phyloP scores from a whole-genome alignment of 2,329 filamentous ascomycete genomes.

The Botryotinia calthae region DNA sequence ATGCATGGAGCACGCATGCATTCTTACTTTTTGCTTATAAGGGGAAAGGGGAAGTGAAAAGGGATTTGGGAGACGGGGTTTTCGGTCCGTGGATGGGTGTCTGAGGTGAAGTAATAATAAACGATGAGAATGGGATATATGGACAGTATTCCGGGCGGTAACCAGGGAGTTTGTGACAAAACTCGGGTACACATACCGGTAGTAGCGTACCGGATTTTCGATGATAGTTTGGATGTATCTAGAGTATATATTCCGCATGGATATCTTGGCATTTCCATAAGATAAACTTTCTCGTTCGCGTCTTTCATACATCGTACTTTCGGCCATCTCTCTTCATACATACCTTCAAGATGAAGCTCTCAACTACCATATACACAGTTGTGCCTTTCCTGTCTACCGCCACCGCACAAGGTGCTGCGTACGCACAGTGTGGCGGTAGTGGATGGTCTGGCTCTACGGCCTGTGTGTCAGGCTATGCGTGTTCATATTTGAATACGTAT shows the following conservation, averaged over 20 bases:
- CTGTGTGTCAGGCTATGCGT: slow-evolving; percentile 38
- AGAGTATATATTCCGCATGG: not conserved
- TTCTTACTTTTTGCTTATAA: not conserved
- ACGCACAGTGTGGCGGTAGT: slow-evolving; percentile 33
- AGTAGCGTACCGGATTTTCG: not conserved
- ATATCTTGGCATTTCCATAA: not conserved
- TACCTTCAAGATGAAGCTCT: slow-evolving; percentile 14
- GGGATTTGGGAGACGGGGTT: not conserved
- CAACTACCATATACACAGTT: not conserved
- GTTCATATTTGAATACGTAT: slow-evolving; percentile 32
- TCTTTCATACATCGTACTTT: not conserved
- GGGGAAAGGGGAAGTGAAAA: not conserved
- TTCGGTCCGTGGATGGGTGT: not conserved
- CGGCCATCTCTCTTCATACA: not conserved
- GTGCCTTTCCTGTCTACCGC: not conserved
- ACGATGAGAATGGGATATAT: not conserved
- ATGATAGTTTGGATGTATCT: not conserved
- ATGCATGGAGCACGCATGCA: not conserved
- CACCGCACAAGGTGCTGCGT: slow-evolving; percentile 20
- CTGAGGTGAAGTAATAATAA: not conserved
- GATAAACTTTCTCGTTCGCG: not conserved
- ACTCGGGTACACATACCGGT: not conserved
- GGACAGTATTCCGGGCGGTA: not conserved
- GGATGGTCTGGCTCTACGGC: slow-evolving; percentile 36
- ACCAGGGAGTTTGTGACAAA: not conserved